A percentile compares a stretch with the other conserved stretches of the same genome.
phyloP scores from a whole-genome alignment of 2,329 filamentous ascomycete species.

The Cytospora chrysosperma region DNA sequence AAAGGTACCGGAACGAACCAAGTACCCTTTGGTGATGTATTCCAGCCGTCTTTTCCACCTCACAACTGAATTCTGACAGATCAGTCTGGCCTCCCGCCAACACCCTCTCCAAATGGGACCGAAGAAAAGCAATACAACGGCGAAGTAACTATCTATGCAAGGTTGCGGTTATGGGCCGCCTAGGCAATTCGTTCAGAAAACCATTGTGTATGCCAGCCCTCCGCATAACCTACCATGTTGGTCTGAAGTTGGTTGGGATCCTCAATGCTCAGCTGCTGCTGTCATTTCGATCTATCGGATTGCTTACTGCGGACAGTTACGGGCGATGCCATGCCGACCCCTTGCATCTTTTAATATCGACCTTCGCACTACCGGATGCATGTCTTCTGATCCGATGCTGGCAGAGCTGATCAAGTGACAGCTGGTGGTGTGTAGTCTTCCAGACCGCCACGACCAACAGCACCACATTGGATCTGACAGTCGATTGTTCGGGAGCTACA shows the following conservation, averaged over 20 bases:
- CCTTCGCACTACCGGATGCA: slow-evolving; percentile 5
- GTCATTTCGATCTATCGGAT: slow-evolving; percentile 9
- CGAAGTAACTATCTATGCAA: neutral
- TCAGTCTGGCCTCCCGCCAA: neutral
- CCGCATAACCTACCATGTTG: slow-evolving; percentile 1
- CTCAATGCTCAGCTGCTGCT: neutral
- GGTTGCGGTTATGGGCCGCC: neutral
- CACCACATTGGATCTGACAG: neutral
- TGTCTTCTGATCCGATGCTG: slow-evolving; percentile 3
- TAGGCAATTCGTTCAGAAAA: neutral
- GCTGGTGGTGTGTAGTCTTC: neutral
- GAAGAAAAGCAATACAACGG: neutral
- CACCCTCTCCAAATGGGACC: neutral
- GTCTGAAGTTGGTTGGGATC: neutral
- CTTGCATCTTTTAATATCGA: neutral
- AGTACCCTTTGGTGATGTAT: slow-evolving; percentile 5
- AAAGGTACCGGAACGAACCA: slow-evolving; percentile 11
- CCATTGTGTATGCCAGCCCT: neutral
- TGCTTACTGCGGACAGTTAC: neutral
- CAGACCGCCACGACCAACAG: slow-evolving; percentile 13
- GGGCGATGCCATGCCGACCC: neutral
- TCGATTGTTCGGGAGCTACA: slow-evolving; percentile 4
- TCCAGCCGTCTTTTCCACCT: neutral
- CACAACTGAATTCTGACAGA: neutral
- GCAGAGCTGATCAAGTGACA: neutral